Evolutionary conservation across 176 grass and related monocot genomes (phyloP), one percentile per base, ranked within the genome.

Genomic region (Paspalum vaginatum): DNA sequence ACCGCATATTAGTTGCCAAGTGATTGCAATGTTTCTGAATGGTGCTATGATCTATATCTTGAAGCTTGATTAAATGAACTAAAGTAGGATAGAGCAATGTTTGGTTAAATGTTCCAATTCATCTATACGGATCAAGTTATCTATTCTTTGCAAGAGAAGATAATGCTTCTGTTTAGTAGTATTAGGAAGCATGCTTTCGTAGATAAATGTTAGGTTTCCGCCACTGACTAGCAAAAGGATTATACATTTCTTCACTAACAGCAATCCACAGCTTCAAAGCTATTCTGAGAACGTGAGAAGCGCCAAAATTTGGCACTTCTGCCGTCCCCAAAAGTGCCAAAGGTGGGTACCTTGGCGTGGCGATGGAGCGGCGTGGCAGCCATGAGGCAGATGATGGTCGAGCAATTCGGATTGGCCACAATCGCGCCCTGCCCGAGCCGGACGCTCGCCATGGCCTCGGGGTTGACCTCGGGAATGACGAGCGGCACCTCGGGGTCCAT

Each of bases 371-470:
- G 96, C 57, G 96, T 99, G 46, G 85, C 96, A 64, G 90, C 96
- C 96, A 99, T 90, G 44, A 95, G 87, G 79, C 96, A 99, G 26
- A 95, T 99, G 79, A 99, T 99, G 62, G 96, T 99, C 1, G 96
- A 99, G 9, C 96, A 99, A 78, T 99, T 99, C 11, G 96, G 96
- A 44, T 95, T 99, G 0, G 96, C 96, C 22, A 99, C 88, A 46
- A 99, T 91, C 2, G 92, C 92, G 6, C 96, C 96, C 25, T 93
- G 78, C n/a, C 95, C 95, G 4, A 99, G 68, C 38, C 72, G 81
- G 5, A 99, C 72, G 59, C 77, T 80, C 20, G 63, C 81, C 92
- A 99, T 99, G 45, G 92, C 96, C 76, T 95, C 96, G 2, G 96
- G 90, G 70, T 95, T 99, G 56, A 99, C 92, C 90, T 98, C 96